Evolutionary conservation across 1,284 basidiomycete species (phyloP).

Genomic region (Boletus smithii): DNA sequence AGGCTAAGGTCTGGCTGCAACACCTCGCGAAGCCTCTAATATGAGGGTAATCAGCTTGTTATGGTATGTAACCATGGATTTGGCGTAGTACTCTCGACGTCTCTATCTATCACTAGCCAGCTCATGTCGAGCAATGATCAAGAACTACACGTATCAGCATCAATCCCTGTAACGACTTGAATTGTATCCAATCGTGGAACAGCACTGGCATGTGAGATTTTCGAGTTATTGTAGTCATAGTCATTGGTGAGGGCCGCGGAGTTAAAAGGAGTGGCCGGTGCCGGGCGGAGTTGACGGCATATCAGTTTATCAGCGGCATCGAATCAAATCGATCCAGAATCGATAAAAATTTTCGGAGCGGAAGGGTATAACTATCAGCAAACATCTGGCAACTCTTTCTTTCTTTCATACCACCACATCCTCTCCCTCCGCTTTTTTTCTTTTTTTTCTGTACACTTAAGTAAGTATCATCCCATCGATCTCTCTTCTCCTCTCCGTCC

Average conservation of each 20-base stretch:
- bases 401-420: constrained; percentile 52
- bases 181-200: too few relatives aligned
- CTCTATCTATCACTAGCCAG: constrained; percentile 22
- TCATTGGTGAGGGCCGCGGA: constrained; percentile 5
- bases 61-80: constrained; percentile 13
- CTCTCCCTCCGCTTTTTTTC: constrained; percentile 38
- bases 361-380: constrained; percentile 55
- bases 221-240: too few relatives aligned
- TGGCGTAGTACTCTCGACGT: constrained; percentile 7
- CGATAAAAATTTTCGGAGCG: constrained; percentile 53
- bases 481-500: constrained; percentile 1
- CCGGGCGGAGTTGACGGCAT: constrained; percentile 33
- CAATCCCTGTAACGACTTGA: too few relatives aligned
- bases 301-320: constrained; percentile 41
- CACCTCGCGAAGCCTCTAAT: constrained; percentile 26
- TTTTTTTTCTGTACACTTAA: constrained; percentile 42
- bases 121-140: constrained; percentile 12
- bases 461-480: constrained; percentile 36
- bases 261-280: constrained; percentile 18
- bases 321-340: constrained; percentile 53
- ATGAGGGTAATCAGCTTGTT: background rate
- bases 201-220: background rate
- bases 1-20: constrained; percentile 19
- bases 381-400: constrained; percentile 42
- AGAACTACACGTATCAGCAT: too few relatives aligned